Conservation (phyloP, 495 filamentous ascomycete genomes). For the Penicillium desertorum region DNA sequence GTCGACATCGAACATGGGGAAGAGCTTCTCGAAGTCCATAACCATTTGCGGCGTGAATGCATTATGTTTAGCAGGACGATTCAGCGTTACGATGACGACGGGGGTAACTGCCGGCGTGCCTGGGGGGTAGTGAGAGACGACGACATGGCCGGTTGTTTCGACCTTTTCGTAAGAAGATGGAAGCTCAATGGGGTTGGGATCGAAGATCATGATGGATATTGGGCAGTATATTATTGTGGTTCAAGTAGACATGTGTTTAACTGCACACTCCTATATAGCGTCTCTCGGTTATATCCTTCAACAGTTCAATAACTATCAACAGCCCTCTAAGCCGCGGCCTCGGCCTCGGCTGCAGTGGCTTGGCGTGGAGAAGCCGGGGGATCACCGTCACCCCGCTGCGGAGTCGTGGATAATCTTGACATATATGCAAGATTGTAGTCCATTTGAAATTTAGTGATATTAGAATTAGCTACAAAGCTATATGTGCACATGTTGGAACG, state of each 20-base stretch:
- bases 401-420: background rate
- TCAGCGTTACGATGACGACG: conserved; percentile 56
- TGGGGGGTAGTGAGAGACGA: conserved; percentile 52
- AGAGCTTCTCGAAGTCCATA: conserved; percentile 53
- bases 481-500: background rate
- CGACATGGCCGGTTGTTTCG: conserved; percentile 49
- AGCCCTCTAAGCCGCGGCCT: background rate
- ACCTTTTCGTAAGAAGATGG: conserved; percentile 44
- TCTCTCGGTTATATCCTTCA: conserved; percentile 1
- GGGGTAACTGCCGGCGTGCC: conserved; percentile 51
- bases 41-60: conserved; percentile 61
- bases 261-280: background rate
- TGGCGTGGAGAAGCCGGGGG: conserved; percentile 6
- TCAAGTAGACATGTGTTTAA: background rate
- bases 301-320: background rate
- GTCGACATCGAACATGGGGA: conserved; percentile 54
- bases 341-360: conserved; percentile 1
- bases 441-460: background rate
- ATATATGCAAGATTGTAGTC: background rate
- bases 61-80: conserved; percentile 61
- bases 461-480: background rate
- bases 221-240: background rate
- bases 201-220: conserved; percentile 57
- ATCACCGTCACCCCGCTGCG: conserved; percentile 6
- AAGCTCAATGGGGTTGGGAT: conserved; percentile 27